Evolutionary conservation across 2,329 filamentous ascomycete species (phyloP), one percentile per base, ranked within the genome.

Genomic region (Pseudonectria foliicola): DNA sequence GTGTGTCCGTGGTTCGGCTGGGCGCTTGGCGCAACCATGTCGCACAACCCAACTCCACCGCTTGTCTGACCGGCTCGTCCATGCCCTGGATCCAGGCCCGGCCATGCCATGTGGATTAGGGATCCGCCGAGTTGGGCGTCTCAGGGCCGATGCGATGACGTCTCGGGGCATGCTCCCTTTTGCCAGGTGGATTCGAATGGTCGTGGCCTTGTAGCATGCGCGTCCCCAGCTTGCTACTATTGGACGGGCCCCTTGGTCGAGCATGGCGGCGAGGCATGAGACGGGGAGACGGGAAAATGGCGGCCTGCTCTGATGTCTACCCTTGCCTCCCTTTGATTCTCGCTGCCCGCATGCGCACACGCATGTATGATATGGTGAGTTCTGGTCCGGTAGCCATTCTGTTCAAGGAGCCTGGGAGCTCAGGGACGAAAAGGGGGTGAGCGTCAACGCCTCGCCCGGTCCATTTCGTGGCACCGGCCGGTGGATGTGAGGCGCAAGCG

Each of bases 11-110:
- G 30, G 25, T 31, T 25, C 30, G 13, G 39, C 24, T 25, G 32
- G 36, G 38, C 42, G 44, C 40, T 43, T 44, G 38, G 48, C 43
- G 46, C 47, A 34, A 48, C 50, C 38, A 50, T 52, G 34, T 44
- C 37, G 40, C 18, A 21, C 18, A 21, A 8, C 18, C n/a, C 18
- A 21, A 21, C 18, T 21, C 18, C 18, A 8, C 18, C 18, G 18
- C 18, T 21, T 8, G 18, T 8, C 8, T 8, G 18, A 21, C 18
- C 8, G 18, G 18, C 18, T 8, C 8, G 5, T 40, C 27, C 42
- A 46, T 28, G 39, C 38, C 42, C 39, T 42, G 14, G 18, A 38
- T 29, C 23, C 34, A 43, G 39, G 35, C 38, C 37, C 33, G 42
- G 35, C 36, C 36, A 34, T 37, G 38, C 42, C 37, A 37, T 42